phyloP scores from a whole-genome alignment of 75 land plant species.

The Isoetes taiwanensis region DNA sequence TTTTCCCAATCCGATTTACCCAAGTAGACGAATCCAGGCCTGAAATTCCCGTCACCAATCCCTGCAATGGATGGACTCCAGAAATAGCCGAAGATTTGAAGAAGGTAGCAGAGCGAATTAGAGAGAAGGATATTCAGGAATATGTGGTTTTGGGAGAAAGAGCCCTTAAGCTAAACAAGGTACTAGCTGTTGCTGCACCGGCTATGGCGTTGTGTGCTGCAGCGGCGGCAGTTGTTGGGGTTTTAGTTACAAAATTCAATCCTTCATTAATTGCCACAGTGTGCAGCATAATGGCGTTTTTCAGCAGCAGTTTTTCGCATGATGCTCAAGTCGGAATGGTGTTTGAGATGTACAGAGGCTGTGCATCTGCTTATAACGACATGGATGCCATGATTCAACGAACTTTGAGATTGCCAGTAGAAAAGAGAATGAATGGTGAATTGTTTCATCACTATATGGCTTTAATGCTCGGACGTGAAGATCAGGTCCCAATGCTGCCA shows the following conservation, averaged over 20 bases:
- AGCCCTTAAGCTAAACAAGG: background rate
- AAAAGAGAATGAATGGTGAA: background rate
- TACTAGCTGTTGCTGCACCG: background rate
- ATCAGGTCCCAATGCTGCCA: background rate
- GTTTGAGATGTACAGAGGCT: constrained; percentile 6
- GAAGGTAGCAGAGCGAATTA: background rate
- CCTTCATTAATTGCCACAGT: background rate
- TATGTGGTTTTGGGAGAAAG: background rate
- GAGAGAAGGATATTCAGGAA: background rate
- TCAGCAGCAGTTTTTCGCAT: background rate
- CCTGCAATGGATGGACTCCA: constrained; percentile 3
- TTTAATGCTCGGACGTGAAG: background rate
- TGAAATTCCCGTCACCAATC: no score
- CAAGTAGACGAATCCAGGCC: no score
- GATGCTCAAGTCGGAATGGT: background rate
- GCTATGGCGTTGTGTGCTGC: background rate
- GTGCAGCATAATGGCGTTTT: background rate
- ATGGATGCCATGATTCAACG: background rate
- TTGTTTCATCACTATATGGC: background rate
- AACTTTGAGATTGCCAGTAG: background rate
- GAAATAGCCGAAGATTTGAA: background rate
- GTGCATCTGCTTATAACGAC: background rate
- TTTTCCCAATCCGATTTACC: no score
- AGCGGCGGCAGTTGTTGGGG: background rate
- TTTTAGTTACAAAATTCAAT: no score